phyloP scores from a whole-genome alignment of 2,329 filamentous ascomycete genomes.

The Monilinia fructicola region DNA sequence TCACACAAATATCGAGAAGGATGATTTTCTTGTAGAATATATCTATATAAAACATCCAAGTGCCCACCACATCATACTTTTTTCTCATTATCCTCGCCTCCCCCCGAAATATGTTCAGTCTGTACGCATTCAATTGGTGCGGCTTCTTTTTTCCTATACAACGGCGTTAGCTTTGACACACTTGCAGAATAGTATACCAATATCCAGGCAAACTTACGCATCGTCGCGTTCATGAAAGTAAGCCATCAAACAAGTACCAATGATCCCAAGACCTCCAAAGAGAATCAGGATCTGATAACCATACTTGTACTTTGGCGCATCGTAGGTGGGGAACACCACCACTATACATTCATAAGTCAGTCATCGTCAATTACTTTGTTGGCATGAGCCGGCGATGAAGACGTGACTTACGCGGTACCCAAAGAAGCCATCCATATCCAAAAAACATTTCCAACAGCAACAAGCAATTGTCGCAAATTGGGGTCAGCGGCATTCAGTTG shows the following conservation, averaged over 20 bases:
- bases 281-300: constrained; percentile 42
- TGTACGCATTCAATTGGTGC: too few relatives aligned
- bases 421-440: constrained; percentile 8
- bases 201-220: neutral
- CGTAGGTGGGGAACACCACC: constrained; percentile 41
- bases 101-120: too few relatives aligned
- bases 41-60: too few relatives aligned
- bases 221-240: neutral
- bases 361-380: neutral
- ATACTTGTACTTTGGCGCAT: constrained; percentile 42
- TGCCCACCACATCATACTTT: too few relatives aligned
- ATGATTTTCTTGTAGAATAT: too few relatives aligned
- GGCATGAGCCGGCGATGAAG: too few relatives aligned
- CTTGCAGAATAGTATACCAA: too few relatives aligned
- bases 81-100: too few relatives aligned
- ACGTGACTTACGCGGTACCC: neutral
- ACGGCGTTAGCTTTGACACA: too few relatives aligned
- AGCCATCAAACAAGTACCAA: constrained; percentile 16
- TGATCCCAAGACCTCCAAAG: constrained; percentile 39
- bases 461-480: constrained; percentile 2
- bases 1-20: too few relatives aligned
- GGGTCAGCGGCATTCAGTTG: neutral
- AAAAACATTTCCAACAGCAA: neutral
- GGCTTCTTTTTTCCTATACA: too few relatives aligned
- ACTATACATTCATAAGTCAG: constrained; percentile 26